Base-by-base conservation (phyloP, 169 alveolate genomes). In the Eimeria falciformis region DNA sequence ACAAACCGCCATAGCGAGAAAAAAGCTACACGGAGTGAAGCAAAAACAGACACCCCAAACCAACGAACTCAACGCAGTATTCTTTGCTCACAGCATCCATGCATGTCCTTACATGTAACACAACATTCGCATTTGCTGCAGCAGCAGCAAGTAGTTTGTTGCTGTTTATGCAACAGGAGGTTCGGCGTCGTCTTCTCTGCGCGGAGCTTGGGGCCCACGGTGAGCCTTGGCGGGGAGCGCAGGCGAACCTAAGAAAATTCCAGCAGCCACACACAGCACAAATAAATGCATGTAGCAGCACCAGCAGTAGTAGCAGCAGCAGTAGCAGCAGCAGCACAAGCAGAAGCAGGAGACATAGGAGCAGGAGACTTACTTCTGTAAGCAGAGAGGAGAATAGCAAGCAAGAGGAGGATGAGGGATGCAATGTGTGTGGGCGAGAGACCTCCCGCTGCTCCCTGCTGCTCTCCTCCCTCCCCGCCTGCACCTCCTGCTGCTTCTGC, bases 401-500 rank as follows among this genome's bases (percentile, higher is more conserved):
- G 58, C 47, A 71, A 4, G n/a, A 71, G 29, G 56, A 71, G 82
- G 23, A 71, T 29, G 33, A 71, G 82, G n/a, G 82, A 71, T 18
- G 82, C 82, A 2, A 71, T 40, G 23, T 71, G 82, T 5, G 82
- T 71, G 9, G 82, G 82, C 53, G 82, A 71, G 47, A 29, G 65
- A 40, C 58, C 65, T 17, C 43, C 58, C 37, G 65, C 84, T 0
- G 65, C n/a, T 3, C 17, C 40, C 37, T 33, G 65, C 53, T 21
- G 43, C 17, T 62, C 82, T 27, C 53, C 56, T 7, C 37, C 53
- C 43, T 40, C 53, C n/a, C 79, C 40, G 47, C 50, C 50, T 43
- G 27, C 84, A 25, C 65, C 84, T 45, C 65, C 62, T 11, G 14
- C 14, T 73, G 84, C 65, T 45, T 56, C 58, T 21, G 65, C 58